Conservation (phyloP, 768 basidiomycete genomes). For the Tricholoma hemisulphureum region DNA sequence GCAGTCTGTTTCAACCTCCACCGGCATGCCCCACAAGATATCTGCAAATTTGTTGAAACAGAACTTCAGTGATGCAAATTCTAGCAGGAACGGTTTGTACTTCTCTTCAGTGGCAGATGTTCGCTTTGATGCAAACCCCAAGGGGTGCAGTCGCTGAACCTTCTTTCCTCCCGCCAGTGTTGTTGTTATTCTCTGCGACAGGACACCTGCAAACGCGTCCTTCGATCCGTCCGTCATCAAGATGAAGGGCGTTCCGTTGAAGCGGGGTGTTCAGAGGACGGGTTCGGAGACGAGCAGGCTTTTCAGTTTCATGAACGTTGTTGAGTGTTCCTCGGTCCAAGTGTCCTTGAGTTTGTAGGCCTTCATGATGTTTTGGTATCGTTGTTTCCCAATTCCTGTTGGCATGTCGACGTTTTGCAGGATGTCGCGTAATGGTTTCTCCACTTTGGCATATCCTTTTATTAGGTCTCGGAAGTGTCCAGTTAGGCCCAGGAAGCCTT, state of each 20-base stretch:
- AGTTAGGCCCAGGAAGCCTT: too few relatives aligned
- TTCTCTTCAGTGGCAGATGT: slow-evolving; percentile 21
- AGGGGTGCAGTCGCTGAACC: too few relatives aligned
- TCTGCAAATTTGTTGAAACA: slow-evolving; percentile 22
- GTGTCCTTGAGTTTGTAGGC: too few relatives aligned
- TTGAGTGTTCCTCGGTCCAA: too few relatives aligned
- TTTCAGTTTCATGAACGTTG: too few relatives aligned
- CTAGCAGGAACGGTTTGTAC: too few relatives aligned
- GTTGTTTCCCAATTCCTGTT: background rate
- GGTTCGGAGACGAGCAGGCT: background rate
- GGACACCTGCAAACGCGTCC: slow-evolving; percentile 32
- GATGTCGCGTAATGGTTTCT: too few relatives aligned
- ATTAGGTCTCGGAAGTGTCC: too few relatives aligned
- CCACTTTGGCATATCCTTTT: too few relatives aligned
- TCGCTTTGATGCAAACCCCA: background rate
- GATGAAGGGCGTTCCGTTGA: slow-evolving; percentile 32
- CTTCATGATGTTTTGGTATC: too few relatives aligned
- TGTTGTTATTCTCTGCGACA: slow-evolving; percentile 26
- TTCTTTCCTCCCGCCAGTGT: background rate
- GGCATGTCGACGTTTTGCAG: too few relatives aligned
- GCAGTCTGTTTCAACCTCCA: slow-evolving; percentile 34
- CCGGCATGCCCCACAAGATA: too few relatives aligned
- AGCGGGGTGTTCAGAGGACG: background rate
- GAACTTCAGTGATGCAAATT: slow-evolving; percentile 35
- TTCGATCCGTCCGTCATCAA: slow-evolving; percentile 38